A percentile compares a stretch with the other conserved stretches of the same genome.
Conservation (phyloP, 768 basidiomycete genomes). For the Sarcomyxa edulis region DNA sequence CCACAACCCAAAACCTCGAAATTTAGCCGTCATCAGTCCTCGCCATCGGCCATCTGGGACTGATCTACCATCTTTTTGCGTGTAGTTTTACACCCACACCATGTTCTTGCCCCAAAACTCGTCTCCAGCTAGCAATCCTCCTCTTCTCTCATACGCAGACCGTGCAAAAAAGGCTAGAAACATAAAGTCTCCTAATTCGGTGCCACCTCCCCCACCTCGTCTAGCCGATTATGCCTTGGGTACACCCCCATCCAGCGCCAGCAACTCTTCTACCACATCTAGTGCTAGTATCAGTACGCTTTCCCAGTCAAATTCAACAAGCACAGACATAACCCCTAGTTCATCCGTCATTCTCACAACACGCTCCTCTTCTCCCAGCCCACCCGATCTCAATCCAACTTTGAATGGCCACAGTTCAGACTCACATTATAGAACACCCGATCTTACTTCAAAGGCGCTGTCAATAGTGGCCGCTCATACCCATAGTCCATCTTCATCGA, state of each 20-base stretch:
- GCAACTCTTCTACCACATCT: conserved; percentile 5
- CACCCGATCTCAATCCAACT: conserved; percentile 4
- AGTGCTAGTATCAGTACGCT: no score
- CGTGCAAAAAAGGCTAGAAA: conserved; percentile 45
- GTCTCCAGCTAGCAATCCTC: conserved; percentile 15
- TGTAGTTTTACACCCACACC: conserved; percentile 5
- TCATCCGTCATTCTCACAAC: conserved; percentile 4
- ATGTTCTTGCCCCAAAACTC: conserved; percentile 20
- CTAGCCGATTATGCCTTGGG: no score
- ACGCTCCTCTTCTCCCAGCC: conserved; percentile 5
- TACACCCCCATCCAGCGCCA: conserved; percentile 5
- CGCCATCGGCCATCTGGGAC: no score
- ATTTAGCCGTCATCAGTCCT: no score
- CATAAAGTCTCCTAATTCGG: conserved; percentile 22
- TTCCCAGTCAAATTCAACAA: no score
- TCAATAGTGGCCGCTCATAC: conserved; percentile 13
- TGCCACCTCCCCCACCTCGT: conserved; percentile 9
- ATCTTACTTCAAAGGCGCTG: conserved; percentile 14
- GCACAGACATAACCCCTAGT: conserved; percentile 4
- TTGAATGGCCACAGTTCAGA: conserved; percentile 1
- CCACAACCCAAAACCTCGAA: no score
- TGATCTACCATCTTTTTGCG: conserved; percentile 5
- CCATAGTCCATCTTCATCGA: neutral
- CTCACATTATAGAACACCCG: conserved; percentile 4
- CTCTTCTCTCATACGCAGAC: conserved; percentile 53